These are phyloP conservation scores for Macadamia integrifolia DNA, from an alignment of 164 flowering plant genomes.

Conservation along the genomic window DNA sequence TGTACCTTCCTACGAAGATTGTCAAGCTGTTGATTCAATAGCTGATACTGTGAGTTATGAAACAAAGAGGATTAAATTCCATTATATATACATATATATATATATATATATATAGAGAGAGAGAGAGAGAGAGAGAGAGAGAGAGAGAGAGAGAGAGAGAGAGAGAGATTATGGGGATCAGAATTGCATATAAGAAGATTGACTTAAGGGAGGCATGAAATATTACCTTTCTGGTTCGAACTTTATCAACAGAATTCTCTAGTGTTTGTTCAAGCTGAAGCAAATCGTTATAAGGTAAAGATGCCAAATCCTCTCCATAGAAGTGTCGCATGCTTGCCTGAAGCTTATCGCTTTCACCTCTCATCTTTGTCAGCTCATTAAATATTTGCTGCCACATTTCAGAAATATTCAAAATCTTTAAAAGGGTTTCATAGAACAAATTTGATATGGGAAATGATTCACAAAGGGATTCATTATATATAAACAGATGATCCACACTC, in stretches of 20 bases:
- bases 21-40: conserved; percentile 39
- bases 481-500: too few species aligned
- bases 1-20: conserved; percentile 40
- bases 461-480: too few species aligned
- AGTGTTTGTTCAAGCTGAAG: conserved; percentile 34
- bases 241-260: conserved; percentile 28
- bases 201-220: too few species aligned
- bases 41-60: conserved; percentile 23
- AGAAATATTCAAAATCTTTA: background rate
- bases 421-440: background rate
- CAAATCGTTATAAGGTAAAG: conserved; percentile 25
- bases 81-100: too few species aligned
- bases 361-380: conserved; percentile 31
- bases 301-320: conserved; percentile 31
- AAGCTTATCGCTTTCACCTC: conserved; percentile 32
- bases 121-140: too few species aligned
- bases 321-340: conserved; percentile 29
- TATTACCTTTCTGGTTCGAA: conserved; percentile 41
- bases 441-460: background rate
- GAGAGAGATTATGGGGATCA: background rate
- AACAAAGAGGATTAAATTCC: background rate
- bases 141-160: too few species aligned
- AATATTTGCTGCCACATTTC: conserved; percentile 18
- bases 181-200: background rate
- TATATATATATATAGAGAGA: too few species aligned